A percentile compares a stretch with the other conserved stretches of the same genome.
These are phyloP conservation scores for Luffa acutangula DNA, from an alignment of 306 rosid genomes.

Conservation along the genomic window DNA sequence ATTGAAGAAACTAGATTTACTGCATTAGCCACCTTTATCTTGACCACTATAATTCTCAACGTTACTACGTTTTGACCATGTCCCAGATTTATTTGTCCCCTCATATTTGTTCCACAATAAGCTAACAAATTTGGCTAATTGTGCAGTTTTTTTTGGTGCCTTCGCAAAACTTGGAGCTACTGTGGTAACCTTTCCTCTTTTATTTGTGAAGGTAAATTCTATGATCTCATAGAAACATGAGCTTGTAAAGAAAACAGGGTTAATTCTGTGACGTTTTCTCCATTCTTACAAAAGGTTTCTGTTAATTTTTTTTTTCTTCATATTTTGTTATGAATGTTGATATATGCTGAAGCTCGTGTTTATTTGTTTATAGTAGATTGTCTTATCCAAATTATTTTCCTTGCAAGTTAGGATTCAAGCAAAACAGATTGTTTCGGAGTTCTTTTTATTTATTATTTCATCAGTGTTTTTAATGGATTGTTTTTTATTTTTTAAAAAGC, in stretches of 20 bases:
- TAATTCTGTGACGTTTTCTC: not conserved
- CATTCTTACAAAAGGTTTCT: not conserved
- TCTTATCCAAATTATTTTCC: not conserved
- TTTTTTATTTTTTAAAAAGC: too few relatives aligned
- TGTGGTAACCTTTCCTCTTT: constrained; percentile 77
- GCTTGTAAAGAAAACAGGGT: not conserved
- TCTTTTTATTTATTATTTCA: too few relatives aligned
- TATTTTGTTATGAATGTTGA: not conserved
- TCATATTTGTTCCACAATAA: not conserved
- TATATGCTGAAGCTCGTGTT: not conserved
- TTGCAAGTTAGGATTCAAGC: constrained; percentile 87
- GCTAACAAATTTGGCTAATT: constrained; percentile 19
- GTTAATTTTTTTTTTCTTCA: not conserved
- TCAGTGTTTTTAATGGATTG: too few relatives aligned
- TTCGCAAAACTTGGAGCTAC: constrained; percentile 97
- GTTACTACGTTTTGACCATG: not conserved
- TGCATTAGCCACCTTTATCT: constrained; percentile 42
- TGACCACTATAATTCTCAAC: not conserved
- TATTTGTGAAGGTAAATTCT: constrained; percentile 75
- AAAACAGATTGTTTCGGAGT: constrained; percentile 31
- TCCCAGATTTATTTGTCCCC: not conserved
- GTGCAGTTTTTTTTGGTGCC: constrained; percentile 84
- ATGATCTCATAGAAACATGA: not conserved
- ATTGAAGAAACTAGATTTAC: constrained; percentile 59
- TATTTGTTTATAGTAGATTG: not conserved